These are phyloP conservation scores for Aspergillus sp. DNA, from an alignment of 2,329 filamentous ascomycete genomes.

Conservation along the genomic window DNA sequence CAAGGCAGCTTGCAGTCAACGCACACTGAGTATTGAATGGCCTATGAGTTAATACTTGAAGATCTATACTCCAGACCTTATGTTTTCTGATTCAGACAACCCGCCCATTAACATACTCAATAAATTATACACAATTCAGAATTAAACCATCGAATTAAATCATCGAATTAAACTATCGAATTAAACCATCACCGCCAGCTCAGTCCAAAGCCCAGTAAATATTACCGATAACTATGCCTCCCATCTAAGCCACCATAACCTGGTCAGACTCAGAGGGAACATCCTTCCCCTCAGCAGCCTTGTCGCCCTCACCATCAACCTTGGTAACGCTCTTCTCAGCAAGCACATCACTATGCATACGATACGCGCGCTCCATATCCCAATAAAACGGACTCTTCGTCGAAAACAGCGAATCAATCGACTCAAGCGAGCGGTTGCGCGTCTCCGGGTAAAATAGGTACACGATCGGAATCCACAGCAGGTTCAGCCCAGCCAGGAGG, in stretches of 20 bases:
- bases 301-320: neutral
- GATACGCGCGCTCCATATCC: conserved; percentile 47
- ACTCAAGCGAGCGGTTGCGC: conserved; percentile 50
- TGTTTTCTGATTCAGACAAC: too few relatives aligned
- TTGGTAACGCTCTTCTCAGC: neutral
- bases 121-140: too few relatives aligned
- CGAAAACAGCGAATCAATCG: conserved; percentile 52
- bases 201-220: too few relatives aligned
- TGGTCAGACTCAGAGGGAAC: neutral
- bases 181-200: too few relatives aligned
- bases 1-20: too few relatives aligned
- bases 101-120: too few relatives aligned
- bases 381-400: conserved; percentile 47
- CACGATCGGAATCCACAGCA: conserved; percentile 53
- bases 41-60: too few relatives aligned
- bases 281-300: neutral
- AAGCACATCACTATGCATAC: conserved; percentile 31
- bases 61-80: too few relatives aligned
- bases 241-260: neutral
- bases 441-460: conserved; percentile 58
- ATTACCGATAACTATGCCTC: neutral
- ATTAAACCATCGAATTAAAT: too few relatives aligned
- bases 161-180: too few relatives aligned
- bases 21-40: too few relatives aligned
- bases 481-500: conserved; percentile 53